Base-by-base conservation (phyloP, 1,284 basidiomycete genomes). In the Ganoderma boninense region DNA sequence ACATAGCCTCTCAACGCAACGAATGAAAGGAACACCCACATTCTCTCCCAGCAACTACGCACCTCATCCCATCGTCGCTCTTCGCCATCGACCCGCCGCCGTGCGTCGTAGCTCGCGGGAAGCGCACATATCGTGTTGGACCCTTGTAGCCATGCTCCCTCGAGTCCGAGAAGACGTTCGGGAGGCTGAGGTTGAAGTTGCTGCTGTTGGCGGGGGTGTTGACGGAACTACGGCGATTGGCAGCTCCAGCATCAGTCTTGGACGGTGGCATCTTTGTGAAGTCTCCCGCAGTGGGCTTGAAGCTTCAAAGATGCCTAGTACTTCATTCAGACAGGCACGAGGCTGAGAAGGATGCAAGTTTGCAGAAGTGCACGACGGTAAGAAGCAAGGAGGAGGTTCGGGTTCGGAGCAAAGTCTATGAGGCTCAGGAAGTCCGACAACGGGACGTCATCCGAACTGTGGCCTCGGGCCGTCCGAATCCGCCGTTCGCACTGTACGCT, bases 41-140 rank as follows among this genome's bases (percentile, higher is more conserved):
- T 83, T 93, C 92, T 79, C 87, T 89, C 18, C 93, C 92, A 1
- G 92, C 88, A 11, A 94, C 89, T 0, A 88, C 92, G 80, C 91
- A 92, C 73, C 89, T 83, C 42, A 76, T 75, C 0, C 89, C 90
- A 74, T 94, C 92, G 69, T 89, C 88, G 73, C 86, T 90, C 75
- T 86, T 89, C 32, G 91, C 86, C 59, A 95, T 87, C 0, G 87
- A 83, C 0, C 91, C 91, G 60, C 90, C 90, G 49, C 91, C 91
- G 69, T 79, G 82, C 2, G 87, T 81, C 23, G 88, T 87, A 43
- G 86, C 89, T 18, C 89, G 84, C 20, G 84, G 82, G 20, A 92
- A 80, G 14, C 89, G 87, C 26, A 90, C 89, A 71, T 84, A 87
- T 26, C 89, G 85, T 40, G 76, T 78, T 2, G 84, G 82, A 20